These are phyloP conservation scores for Verticillium dahliae DNA, from an alignment of 2,329 filamentous ascomycete genomes.

Conservation along the genomic window DNA sequence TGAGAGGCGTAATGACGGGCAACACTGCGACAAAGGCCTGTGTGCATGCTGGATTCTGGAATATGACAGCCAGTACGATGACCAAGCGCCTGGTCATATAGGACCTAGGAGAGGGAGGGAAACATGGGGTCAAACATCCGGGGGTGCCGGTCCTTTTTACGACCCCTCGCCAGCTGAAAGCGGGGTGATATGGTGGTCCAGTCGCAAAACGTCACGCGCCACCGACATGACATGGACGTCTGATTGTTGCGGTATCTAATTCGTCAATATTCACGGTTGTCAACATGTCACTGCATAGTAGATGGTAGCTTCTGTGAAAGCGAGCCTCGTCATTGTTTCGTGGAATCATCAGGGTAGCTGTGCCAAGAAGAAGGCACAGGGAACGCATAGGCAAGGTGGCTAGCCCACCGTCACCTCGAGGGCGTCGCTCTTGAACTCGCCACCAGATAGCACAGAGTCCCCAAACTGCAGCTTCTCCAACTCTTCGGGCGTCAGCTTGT, in stretches of 20 bases:
- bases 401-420: slow-evolving; percentile 5
- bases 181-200: not conserved
- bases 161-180: not conserved
- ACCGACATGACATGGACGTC: not conserved
- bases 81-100: not conserved
- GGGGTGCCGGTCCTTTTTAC: not conserved
- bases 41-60: too few species aligned
- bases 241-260: too few species aligned
- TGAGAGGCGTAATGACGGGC: too few species aligned
- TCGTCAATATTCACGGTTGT: too few species aligned
- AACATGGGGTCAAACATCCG: not conserved
- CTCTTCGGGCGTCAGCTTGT: slow-evolving; percentile 7
- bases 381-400: not conserved
- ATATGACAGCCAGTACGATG: not conserved
- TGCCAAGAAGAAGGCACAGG: not conserved
- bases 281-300: too few species aligned
- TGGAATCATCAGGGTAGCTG: too few species aligned
- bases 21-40: too few species aligned
- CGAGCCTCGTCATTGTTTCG: too few species aligned
- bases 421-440: slow-evolving; percentile 7
- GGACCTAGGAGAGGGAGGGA: not conserved
- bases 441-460: slow-evolving; percentile 8
- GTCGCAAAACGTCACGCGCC: not conserved
- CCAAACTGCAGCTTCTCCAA: slow-evolving; percentile 10
- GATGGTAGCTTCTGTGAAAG: too few species aligned